A percentile compares a stretch with the other conserved stretches of the same genome.
Conservation (phyloP, 306 rosid species). For the cucumber (Cucumis sativus) region DNA sequence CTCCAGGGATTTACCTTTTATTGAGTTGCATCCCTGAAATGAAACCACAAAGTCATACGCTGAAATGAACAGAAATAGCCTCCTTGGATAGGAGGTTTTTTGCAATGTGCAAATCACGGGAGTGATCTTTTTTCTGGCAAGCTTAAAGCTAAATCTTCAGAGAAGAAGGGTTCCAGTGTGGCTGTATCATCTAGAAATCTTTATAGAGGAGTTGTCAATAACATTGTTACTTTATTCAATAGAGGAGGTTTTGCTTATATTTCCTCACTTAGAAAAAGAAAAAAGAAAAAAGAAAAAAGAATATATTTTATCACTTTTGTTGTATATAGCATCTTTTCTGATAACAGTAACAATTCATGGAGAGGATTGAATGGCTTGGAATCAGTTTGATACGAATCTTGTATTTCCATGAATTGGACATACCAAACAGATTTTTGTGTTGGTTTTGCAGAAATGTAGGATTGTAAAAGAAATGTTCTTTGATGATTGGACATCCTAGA, state of each 20-base stretch:
- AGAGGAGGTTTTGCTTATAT: constrained; percentile 1
- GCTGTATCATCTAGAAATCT: constrained; percentile 2
- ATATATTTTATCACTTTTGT: background rate
- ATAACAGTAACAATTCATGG: background rate
- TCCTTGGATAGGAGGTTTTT: background rate
- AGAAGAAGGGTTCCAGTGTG: background rate
- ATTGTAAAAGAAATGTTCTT: background rate
- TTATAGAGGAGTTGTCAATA: constrained; percentile 1
- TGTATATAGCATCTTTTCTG: background rate
- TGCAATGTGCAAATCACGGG: background rate
- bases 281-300: no score
- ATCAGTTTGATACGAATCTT: background rate
- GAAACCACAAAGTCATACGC: background rate
- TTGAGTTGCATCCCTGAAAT: background rate
- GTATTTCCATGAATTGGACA: background rate
- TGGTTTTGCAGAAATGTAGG: constrained; percentile 1
- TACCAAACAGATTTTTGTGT: background rate
- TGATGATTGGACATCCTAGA: background rate
- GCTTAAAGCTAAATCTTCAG: background rate
- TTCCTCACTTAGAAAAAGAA: background rate
- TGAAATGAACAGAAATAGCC: background rate
- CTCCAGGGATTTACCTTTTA: constrained; percentile 1
- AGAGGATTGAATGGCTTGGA: background rate
- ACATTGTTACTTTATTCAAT: background rate
- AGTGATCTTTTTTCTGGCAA: background rate